A percentile compares a stretch with the other conserved stretches of the same genome.
phyloP scores from a whole-genome alignment of 345 rosid genomes.

The Lumnitzera littorea region DNA sequence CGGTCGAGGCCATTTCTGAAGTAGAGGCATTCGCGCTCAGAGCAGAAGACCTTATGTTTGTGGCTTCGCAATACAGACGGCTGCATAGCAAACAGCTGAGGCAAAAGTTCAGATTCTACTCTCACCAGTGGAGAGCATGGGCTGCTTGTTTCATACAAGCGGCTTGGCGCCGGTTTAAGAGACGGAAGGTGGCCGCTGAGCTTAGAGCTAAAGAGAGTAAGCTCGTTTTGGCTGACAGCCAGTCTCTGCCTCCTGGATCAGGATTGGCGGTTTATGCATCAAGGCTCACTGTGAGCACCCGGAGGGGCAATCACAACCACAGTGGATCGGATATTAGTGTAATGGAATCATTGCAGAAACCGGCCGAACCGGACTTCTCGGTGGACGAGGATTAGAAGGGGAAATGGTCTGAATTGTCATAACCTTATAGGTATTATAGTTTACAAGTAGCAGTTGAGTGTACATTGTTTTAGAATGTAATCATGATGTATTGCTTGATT shows the following conservation, averaged over 20 bases:
- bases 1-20: constrained; percentile 69
- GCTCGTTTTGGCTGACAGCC: too few relatives aligned
- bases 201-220: constrained; percentile 36
- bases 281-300: constrained; percentile 29
- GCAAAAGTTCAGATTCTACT: constrained; percentile 77
- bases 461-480: too few relatives aligned
- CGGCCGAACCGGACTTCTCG: constrained; percentile 77
- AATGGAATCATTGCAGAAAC: constrained; percentile 52
- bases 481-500: too few relatives aligned
- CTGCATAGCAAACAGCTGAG: constrained; percentile 75
- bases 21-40: constrained; percentile 79
- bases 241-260: not conserved
- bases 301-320: constrained; percentile 28
- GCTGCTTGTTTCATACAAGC: constrained; percentile 83
- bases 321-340: constrained; percentile 37
- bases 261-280: constrained; percentile 23
- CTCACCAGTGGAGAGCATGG: constrained; percentile 90
- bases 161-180: constrained; percentile 70
- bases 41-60: constrained; percentile 75
- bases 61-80: constrained; percentile 73
- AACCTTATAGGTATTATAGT: too few relatives aligned
- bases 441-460: too few relatives aligned
- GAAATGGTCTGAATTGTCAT: too few relatives aligned
- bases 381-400: constrained; percentile 36
- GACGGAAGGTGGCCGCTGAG: constrained; percentile 45